Conservation (phyloP, 345 rosid genomes). For the Lepidium sativum region DNA sequence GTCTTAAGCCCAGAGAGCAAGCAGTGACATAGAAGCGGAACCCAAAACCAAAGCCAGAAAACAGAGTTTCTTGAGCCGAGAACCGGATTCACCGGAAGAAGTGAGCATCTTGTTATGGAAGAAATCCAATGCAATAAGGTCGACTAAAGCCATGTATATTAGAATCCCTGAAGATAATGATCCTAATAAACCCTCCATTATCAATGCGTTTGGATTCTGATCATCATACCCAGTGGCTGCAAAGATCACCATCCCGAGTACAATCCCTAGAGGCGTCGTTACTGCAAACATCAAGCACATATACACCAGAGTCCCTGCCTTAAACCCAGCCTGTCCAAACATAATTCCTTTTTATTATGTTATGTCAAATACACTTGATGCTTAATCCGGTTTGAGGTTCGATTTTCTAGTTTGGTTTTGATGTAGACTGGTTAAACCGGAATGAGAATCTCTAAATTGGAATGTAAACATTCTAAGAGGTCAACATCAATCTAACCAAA, state of each 20-base stretch:
- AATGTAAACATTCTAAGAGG: conserved; percentile 7
- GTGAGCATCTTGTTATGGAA: conserved; percentile 84
- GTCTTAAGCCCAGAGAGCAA: conserved; percentile 83
- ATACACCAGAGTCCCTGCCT: conserved; percentile 55
- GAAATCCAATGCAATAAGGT: conserved; percentile 78
- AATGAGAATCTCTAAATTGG: neutral
- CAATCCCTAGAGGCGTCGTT: conserved; percentile 84
- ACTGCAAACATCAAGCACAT: conserved; percentile 92
- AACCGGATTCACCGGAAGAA: conserved; percentile 10
- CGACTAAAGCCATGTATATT: conserved; percentile 92
- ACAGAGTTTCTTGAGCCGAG: conserved; percentile 67
- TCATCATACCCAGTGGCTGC: conserved; percentile 77
- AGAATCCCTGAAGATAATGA: conserved; percentile 80
- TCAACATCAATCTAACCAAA: neutral
- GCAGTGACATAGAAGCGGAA: conserved; percentile 81
- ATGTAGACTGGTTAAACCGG: neutral
- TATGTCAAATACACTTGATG: neutral
- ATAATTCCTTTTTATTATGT: neutral
- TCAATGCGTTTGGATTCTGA: conserved; percentile 61
- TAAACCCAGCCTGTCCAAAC: conserved; percentile 69
- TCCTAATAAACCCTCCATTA: conserved; percentile 84
- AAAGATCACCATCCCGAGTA: conserved; percentile 75
- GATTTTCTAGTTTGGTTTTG: neutral
- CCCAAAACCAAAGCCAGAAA: conserved; percentile 60
- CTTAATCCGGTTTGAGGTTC: neutral